These are phyloP conservation scores for Micractinium conductrix DNA, from an alignment of 139 green algal genomes.

Conservation along the genomic window DNA sequence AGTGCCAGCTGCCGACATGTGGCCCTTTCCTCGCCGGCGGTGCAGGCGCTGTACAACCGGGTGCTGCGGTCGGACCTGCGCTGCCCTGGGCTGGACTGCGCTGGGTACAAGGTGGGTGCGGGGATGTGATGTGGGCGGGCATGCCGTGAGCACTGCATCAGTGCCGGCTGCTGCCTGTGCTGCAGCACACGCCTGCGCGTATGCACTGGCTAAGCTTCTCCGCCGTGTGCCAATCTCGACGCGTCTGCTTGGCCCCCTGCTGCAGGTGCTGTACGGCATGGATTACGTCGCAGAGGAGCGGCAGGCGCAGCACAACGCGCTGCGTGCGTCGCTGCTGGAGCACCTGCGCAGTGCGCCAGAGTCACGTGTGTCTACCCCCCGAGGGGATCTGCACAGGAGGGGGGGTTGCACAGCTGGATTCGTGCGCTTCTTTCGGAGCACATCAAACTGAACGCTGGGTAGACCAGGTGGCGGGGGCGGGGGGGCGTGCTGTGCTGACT, in stretches of 20 bases:
- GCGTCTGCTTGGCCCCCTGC: neutral
- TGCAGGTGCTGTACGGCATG: conserved; percentile 87
- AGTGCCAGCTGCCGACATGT: no score
- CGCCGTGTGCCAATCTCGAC: neutral
- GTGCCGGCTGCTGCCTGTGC: neutral
- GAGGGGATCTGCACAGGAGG: no score
- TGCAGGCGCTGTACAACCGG: conserved; percentile 80
- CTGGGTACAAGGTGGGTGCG: conserved; percentile 75
- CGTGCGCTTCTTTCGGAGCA: no score
- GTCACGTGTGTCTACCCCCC: conserved; percentile 46
- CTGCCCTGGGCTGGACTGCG: conserved; percentile 73
- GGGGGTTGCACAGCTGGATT: no score
- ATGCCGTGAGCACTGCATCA: neutral
- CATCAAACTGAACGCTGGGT: no score
- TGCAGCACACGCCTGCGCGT: no score
- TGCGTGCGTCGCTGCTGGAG: conserved; percentile 63
- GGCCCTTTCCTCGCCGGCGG: no score
- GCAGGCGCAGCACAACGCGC: conserved; percentile 58
- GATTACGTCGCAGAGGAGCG: conserved; percentile 71
- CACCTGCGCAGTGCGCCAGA: conserved; percentile 68
- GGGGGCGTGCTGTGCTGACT: neutral
- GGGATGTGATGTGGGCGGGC: neutral
- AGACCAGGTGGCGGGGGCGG: no score
- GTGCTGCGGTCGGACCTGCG: conserved; percentile 11
- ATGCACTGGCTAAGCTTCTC: no score